Percentiles rank a stretch among this genome's conserved stretches.
phyloP scores from a whole-genome alignment of 805 yeast genomes.

The Yarrowia keelungensis region DNA sequence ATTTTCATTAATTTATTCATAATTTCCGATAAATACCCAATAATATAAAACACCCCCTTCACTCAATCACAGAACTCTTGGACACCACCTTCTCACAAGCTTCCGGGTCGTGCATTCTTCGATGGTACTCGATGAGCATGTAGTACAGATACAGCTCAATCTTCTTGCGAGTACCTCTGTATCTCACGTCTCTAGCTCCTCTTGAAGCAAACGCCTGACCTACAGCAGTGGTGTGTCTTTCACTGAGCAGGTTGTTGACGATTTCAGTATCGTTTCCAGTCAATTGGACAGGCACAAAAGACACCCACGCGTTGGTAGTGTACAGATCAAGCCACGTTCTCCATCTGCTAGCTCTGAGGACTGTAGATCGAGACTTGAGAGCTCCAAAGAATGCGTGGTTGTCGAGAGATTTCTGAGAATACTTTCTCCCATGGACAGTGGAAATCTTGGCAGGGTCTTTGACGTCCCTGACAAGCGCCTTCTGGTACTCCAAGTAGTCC shows the following conservation, averaged over 20 bases:
- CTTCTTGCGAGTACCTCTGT: conserved; percentile 2
- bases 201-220: conserved; percentile 12
- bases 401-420: neutral
- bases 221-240: neutral
- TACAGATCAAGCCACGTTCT: conserved; percentile 21
- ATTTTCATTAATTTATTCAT: neutral
- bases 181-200: conserved; percentile 2
- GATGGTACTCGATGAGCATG: conserved; percentile 21
- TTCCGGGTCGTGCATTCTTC: neutral
- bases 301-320: conserved; percentile 12
- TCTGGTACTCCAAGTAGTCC: conserved; percentile 10
- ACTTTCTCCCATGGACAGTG: neutral
- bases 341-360: conserved; percentile 18
- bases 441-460: neutral
- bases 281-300: conserved; percentile 3
- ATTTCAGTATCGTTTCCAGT: conserved; percentile 13
- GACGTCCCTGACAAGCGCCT: neutral
- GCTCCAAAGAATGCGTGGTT: conserved; percentile 25
- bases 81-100: neutral
- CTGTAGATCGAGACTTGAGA: conserved; percentile 6
- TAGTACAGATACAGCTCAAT: conserved; percentile 12
- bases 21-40: no score
- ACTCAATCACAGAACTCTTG: no score
- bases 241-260: neutral
- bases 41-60: no score